Evolutionary conservation across 768 basidiomycete species (phyloP).

Genomic region (Amyloporia xantha): DNA sequence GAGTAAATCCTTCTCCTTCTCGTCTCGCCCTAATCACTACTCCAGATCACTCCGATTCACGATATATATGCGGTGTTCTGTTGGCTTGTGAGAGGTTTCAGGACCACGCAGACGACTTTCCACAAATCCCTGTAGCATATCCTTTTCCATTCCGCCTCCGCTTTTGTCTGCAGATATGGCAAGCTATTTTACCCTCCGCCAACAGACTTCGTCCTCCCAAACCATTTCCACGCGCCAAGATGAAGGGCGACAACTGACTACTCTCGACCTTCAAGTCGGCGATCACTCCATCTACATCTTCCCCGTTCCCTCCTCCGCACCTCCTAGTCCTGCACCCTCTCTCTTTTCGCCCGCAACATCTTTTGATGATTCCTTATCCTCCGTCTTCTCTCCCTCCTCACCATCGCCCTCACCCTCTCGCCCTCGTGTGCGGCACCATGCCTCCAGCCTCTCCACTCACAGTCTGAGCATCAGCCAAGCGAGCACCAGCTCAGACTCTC

Average conservation of each 20-base stretch:
- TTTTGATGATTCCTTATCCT: conserved; percentile 7
- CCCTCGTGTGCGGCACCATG: background rate
- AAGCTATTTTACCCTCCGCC: conserved; percentile 13
- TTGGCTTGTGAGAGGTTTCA: too few species aligned
- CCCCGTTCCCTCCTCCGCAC: conserved; percentile 19
- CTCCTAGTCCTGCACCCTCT: conserved; percentile 18
- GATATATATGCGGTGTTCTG: background rate
- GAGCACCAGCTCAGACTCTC: conserved; percentile 4
- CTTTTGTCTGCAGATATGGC: conserved; percentile 9
- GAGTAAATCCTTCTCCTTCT: background rate
- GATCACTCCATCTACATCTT: conserved; percentile 23
- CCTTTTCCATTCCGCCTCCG: background rate
- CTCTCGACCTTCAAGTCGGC: background rate
- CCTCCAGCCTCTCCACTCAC: conserved; percentile 4
- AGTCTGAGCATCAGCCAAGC: background rate
- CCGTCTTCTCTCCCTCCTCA: background rate
- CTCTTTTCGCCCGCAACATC: conserved; percentile 18
- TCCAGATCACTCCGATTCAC: background rate
- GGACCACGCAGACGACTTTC: too few species aligned
- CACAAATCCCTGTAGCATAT: too few species aligned
- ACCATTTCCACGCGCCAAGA: background rate
- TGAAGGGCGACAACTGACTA: background rate
- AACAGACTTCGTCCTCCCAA: background rate
- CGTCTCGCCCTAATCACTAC: background rate
- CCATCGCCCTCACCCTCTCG: conserved; percentile 4